Base-by-base conservation (phyloP, 331 rosid genomes). In the Pyracantha coccinea region DNA sequence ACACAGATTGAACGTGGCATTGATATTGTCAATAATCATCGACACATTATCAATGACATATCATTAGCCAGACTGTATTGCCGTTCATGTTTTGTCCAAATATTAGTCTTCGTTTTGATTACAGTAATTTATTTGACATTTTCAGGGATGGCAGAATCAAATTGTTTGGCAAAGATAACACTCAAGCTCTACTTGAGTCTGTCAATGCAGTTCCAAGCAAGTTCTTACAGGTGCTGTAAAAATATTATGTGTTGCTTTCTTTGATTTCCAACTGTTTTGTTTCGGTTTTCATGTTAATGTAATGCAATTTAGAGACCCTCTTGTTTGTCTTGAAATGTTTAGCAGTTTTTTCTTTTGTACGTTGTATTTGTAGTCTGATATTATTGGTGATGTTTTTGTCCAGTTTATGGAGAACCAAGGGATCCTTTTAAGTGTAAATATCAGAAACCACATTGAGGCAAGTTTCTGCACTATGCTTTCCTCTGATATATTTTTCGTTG, bases 401-500 rank as follows among this genome's bases (percentile, higher is more conserved):
- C 92, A 90, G 97, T 94, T 87, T 70, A 76, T 90, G 70, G 84
- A 88, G 71, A 94, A 94, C 66, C 89, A 82, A 62, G 96, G 97
- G 53, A 76, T 86, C 52, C 92, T 94, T 64, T 28, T 92, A 57
- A 92, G 90, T 81, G 85, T 89, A 57, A 90, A 91, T 70, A 29
- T 74, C 66, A 89, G 85, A 76, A 90, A 92, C 83, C 80, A 77
- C 72, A 89, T 94, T 76, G 93, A 94, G 96, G 99, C 79, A 84
- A 82, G 88, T 85, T 71, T n/a, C 44, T 57, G 13, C 54, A 9
- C 14, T 23, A 29, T 64, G 64, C 54, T 69, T 35, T 33, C 47
- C 41, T 44, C 72, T 60, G 7, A 65, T 31, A 45, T 38, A 3
- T 64, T 72, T 53, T 35, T 38, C 33, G 1, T 2, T 75, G 38